Conservation (phyloP, 148 eudicot genomes). For the Camellia lanceoleosa region DNA sequence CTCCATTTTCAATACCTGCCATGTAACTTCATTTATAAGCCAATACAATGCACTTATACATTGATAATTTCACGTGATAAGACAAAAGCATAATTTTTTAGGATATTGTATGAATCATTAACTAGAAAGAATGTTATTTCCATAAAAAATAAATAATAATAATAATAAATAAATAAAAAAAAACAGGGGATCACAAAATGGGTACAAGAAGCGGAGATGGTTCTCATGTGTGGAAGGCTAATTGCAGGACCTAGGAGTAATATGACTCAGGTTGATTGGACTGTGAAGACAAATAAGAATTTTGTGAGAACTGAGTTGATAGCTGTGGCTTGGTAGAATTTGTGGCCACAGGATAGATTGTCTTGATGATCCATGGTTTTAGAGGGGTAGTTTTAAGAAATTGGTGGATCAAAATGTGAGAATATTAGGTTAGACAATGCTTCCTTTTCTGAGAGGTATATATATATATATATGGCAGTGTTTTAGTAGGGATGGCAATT, state of each 20-base stretch:
- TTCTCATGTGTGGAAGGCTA: not conserved
- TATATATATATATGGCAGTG: too few relatives aligned
- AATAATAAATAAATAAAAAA: too few relatives aligned
- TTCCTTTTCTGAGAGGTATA: too few relatives aligned
- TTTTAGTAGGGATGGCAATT: too few relatives aligned
- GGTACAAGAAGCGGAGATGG: not conserved
- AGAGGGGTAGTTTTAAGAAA: not conserved
- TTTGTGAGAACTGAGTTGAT: not conserved
- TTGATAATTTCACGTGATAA: not conserved
- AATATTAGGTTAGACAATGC: not conserved
- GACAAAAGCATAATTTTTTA: not conserved
- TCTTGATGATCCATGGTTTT: not conserved
- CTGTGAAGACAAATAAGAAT: not conserved
- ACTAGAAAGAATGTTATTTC: not conserved
- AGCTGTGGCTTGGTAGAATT: not conserved
- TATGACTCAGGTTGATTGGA: not conserved
- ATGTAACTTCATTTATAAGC: constrained; percentile 19
- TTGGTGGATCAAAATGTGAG: not conserved
- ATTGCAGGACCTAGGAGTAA: not conserved
- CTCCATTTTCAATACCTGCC: constrained; percentile 84
- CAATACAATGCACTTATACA: not conserved
- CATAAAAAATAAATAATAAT: not conserved
- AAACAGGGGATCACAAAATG: not conserved
- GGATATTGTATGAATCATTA: not conserved
- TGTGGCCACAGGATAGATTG: not conserved